phyloP scores from a whole-genome alignment of 345 rosid genomes.

The Dimocarpus longan region DNA sequence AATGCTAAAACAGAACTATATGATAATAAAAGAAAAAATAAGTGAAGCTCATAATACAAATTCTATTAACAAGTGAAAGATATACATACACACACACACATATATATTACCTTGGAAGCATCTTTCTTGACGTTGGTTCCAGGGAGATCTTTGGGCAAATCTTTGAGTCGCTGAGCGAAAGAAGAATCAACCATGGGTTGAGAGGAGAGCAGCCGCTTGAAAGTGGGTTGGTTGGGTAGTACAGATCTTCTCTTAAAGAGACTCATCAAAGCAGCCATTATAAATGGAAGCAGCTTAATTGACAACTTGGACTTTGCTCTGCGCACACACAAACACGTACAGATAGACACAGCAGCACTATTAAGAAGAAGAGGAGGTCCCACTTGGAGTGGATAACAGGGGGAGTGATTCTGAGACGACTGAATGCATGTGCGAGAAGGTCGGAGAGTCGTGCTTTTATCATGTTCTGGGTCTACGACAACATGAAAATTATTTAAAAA shows the following conservation, averaged over 20 bases:
- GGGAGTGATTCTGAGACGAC: too few species aligned
- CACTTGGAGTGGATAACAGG: too few species aligned
- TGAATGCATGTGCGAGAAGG: too few species aligned
- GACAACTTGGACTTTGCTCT: not conserved
- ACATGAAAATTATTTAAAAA: too few species aligned
- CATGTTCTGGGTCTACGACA: too few species aligned
- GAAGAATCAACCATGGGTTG: constrained; percentile 40
- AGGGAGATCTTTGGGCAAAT: constrained; percentile 71
- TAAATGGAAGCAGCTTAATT: constrained; percentile 6
- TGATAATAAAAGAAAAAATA: not conserved
- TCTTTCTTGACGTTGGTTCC: constrained; percentile 63
- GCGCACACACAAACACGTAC: too few species aligned
- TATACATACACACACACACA: not conserved
- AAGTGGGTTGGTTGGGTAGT: constrained; percentile 20
- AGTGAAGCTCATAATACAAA: not conserved
- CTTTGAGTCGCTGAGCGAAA: constrained; percentile 66
- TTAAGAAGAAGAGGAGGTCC: too few species aligned
- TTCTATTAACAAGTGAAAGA: not conserved
- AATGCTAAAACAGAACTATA: not conserved
- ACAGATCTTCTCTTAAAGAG: constrained; percentile 44
- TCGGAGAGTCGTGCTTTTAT: too few species aligned
- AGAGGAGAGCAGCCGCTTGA: constrained; percentile 50
- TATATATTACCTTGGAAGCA: constrained; percentile 55
- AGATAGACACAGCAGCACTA: too few species aligned
- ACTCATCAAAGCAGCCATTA: constrained; percentile 35